A percentile compares a stretch with the other conserved stretches of the same genome.
phyloP scores from a whole-genome alignment of 1,284 basidiomycete genomes.

The Amylostereum areolatum region DNA sequence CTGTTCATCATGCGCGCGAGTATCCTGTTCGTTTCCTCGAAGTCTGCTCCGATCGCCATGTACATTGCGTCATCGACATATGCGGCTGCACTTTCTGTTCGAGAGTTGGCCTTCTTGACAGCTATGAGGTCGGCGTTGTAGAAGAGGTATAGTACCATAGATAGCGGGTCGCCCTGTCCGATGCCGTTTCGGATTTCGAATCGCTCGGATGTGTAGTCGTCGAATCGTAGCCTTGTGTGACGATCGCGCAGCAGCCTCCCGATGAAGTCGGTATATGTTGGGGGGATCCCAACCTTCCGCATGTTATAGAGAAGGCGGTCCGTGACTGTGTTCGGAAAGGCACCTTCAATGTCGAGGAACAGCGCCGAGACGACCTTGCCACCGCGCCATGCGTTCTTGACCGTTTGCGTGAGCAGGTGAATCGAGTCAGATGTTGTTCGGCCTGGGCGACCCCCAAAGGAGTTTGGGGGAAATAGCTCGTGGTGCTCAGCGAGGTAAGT shows the following conservation, averaged over 20 bases:
- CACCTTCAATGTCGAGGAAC: constrained; percentile 34
- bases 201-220: constrained; percentile 19
- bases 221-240: constrained; percentile 13
- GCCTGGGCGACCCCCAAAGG: constrained; percentile 29
- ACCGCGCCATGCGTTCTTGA: constrained; percentile 28
- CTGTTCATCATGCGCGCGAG: constrained; percentile 8
- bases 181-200: constrained; percentile 21
- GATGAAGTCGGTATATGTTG: constrained; percentile 19
- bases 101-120: constrained; percentile 4
- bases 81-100: constrained; percentile 3
- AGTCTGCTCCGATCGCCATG: neutral
- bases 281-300: constrained; percentile 17
- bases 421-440: constrained; percentile 31
- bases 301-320: constrained; percentile 27
- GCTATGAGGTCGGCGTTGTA: constrained; percentile 18
- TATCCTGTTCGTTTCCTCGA: neutral
- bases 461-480: constrained; percentile 18
- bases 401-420: constrained; percentile 21
- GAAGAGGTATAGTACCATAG: constrained; percentile 16
- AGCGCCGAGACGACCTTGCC: constrained; percentile 25
- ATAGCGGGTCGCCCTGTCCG: constrained; percentile 19
- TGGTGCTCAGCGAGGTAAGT: constrained; percentile 16
- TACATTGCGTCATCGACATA: constrained; percentile 2
- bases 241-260: constrained; percentile 15
- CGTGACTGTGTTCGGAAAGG: constrained; percentile 28